phyloP scores from a whole-genome alignment of 306 rosid genomes.

The Citrullus colocynthis region DNA sequence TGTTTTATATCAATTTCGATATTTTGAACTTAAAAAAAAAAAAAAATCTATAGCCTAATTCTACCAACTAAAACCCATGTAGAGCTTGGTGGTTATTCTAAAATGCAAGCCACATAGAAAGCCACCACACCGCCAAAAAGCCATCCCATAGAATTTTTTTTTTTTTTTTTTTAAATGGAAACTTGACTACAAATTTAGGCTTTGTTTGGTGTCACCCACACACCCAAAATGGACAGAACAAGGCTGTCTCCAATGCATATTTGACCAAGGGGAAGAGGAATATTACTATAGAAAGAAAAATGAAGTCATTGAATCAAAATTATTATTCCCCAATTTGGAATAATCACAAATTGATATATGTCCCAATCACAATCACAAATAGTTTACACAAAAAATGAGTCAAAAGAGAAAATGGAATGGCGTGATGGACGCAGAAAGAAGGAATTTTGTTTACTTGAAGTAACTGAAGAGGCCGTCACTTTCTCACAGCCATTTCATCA shows the following conservation, averaged over 20 bases:
- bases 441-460: no score
- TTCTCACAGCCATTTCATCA: conserved; percentile 5
- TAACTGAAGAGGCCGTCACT: background rate
- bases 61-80: background rate
- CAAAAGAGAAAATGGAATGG: background rate
- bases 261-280: background rate
- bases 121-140: background rate
- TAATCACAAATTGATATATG: background rate
- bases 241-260: background rate
- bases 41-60: background rate
- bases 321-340: background rate
- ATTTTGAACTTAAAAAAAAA: no score
- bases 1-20: no score
- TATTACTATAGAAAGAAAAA: background rate
- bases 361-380: background rate
- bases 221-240: background rate
- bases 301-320: background rate
- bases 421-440: background rate
- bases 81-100: background rate
- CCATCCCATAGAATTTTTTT: background rate
- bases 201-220: background rate
- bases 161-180: background rate
- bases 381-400: background rate
- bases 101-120: background rate
- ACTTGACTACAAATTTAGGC: background rate